These are phyloP conservation scores for Asterophora lycoperdoides DNA, from an alignment of 768 basidiomycete species.

Conservation along the genomic window DNA sequence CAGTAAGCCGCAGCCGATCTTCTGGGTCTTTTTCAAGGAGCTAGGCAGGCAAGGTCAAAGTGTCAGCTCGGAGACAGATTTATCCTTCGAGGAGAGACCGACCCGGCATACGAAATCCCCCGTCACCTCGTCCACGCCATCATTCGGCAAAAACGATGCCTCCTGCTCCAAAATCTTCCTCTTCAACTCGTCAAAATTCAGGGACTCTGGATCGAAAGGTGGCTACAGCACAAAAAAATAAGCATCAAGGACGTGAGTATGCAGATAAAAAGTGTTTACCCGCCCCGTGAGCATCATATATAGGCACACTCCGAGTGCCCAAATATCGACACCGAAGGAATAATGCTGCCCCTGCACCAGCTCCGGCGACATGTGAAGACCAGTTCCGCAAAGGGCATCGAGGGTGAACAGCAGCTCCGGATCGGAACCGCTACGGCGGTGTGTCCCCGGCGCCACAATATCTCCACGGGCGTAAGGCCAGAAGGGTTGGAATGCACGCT, in stretches of 20 bases:
- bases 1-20: slow-evolving; percentile 5
- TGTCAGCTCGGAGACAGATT: not conserved
- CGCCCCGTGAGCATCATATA: slow-evolving; percentile 13
- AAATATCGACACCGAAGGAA: slow-evolving; percentile 13
- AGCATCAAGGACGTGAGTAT: no score
- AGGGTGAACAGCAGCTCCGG: slow-evolving; percentile 4
- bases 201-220: slow-evolving; percentile 7
- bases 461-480: slow-evolving; percentile 28
- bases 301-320: slow-evolving; percentile 12
- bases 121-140: slow-evolving; percentile 1
- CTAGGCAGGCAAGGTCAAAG: not conserved
- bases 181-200: slow-evolving; percentile 1
- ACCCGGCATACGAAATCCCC: slow-evolving; percentile 8
- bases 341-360: slow-evolving; percentile 6
- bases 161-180: slow-evolving; percentile 5
- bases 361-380: slow-evolving; percentile 13
- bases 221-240: slow-evolving; percentile 3
- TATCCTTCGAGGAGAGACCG: not conserved
- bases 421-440: not conserved
- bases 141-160: not conserved
- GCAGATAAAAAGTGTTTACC: slow-evolving; percentile 5
- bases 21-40: slow-evolving; percentile 12
- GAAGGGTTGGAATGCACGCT: slow-evolving; percentile 29
- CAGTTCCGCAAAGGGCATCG: slow-evolving; percentile 6
- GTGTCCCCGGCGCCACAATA: slow-evolving; percentile 1